Base-by-base conservation (phyloP, 1,139 yeast genomes). In the Tardiomyces digboiensis region DNA sequence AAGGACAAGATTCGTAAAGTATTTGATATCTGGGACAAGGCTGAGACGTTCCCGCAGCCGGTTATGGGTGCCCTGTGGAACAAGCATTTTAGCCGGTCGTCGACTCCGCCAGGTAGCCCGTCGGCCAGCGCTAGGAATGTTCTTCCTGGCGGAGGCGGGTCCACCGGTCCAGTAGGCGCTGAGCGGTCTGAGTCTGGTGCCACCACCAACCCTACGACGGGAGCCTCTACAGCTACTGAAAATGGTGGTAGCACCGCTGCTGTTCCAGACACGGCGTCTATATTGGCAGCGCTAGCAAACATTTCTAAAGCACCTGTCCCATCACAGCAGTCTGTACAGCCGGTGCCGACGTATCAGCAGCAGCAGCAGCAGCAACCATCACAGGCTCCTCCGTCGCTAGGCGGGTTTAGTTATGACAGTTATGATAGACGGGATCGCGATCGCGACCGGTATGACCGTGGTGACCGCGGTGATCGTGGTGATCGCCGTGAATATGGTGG, bases 21-120 rank as follows among this genome's bases (percentile, higher is more conserved):
- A 55, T 75, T 91, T 53, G 95, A 86, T 52, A 89, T 91, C 57
- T 91, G 98, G 98, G 87, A 80, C 56, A 78, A 87, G 53, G 84
- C 91, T 29, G 80, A 78, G 42, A 83, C 96, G 14, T 91, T 91
- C 64, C 71, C 73, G 44, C 73, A 74, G 39, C 71, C 72, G 39
- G 67, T 73, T 36, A 68, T 89, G 48, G 65, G 72, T 44, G 63
- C 73, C 19, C 74, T 85, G 46, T 76, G 80, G 60, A 62, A 68
- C n/a, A 79, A 75, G 56, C 78, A 76, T 62, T 81, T 80, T 56
- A 40, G 45, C 39, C 49, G 47, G 40, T 43, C 61, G 3, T 75
- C 82, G 6, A 75, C 80, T 8, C 85, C 86, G 44, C 68, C 60
- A 1, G 60, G 59, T 22, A 53, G 61, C 3, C 65, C 65, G 16